Conservation (phyloP, 257 asterid species). For the Solanum chmielewskii region DNA sequence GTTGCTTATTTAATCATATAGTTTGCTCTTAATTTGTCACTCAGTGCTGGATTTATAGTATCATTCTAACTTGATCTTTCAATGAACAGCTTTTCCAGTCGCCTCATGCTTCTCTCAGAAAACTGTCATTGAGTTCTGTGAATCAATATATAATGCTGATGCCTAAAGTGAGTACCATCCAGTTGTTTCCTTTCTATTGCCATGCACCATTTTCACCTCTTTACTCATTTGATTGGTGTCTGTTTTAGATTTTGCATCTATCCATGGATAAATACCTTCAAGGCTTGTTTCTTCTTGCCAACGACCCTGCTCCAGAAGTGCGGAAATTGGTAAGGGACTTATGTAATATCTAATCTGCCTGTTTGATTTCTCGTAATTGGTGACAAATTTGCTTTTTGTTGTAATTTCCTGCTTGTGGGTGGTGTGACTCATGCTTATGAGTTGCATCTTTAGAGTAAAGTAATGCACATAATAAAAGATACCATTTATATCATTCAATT, state of each 20-base stretch:
- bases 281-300: slow-evolving; percentile 87
- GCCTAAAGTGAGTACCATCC: slow-evolving; percentile 59
- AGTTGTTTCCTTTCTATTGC: slow-evolving; percentile 1
- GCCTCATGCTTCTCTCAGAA: slow-evolving; percentile 57
- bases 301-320: slow-evolving; percentile 71
- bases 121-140: slow-evolving; percentile 82
- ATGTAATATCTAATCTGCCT: background rate
- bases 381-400: background rate
- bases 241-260: slow-evolving; percentile 45
- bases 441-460: background rate
- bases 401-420: background rate
- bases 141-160: slow-evolving; percentile 90
- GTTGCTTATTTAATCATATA: background rate
- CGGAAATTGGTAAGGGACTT: slow-evolving; percentile 73
- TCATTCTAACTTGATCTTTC: slow-evolving; percentile 1
- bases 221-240: background rate
- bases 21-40: background rate
- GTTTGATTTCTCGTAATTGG: background rate
- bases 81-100: slow-evolving; percentile 86
- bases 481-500: background rate
- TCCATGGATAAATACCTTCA: slow-evolving; percentile 87
- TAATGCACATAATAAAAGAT: background rate
- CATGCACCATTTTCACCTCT: background rate
- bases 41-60: background rate
- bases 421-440: background rate